A percentile compares a stretch with the other conserved stretches of the same genome.
These are phyloP conservation scores for Sporobolomyces phaffii DNA, from an alignment of 768 basidiomycete species.

Conservation along the genomic window DNA sequence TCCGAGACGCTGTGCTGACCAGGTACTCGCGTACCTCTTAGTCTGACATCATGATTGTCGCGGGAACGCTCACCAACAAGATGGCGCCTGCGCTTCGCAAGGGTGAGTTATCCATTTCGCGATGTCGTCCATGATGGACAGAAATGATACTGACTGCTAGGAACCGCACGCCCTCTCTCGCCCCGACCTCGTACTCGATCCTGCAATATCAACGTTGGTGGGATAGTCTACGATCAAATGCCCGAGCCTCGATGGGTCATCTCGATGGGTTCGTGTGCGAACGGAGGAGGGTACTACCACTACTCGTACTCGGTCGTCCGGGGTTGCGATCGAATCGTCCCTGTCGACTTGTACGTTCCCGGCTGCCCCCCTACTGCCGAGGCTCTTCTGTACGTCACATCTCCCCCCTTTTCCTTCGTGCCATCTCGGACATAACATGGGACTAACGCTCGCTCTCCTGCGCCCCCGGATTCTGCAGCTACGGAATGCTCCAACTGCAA, in stretches of 20 bases:
- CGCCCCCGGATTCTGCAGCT: slow-evolving; percentile 2
- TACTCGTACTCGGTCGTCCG: slow-evolving; percentile 98
- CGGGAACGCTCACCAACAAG: slow-evolving; percentile 97
- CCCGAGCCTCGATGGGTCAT: slow-evolving; percentile 99
- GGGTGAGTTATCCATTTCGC: slow-evolving; percentile 49
- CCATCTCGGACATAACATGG: not conserved
- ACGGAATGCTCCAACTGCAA: slow-evolving; percentile 80
- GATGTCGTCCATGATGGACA: not conserved
- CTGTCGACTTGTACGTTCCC: slow-evolving; percentile 96
- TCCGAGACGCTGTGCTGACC: not conserved
- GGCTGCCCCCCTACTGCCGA: slow-evolving; percentile 90
- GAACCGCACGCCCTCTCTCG: too few relatives aligned
- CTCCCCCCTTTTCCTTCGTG: not conserved
- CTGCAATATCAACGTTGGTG: not conserved
- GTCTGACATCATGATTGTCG: slow-evolving; percentile 98
- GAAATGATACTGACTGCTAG: too few relatives aligned
- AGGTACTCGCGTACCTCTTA: slow-evolving; percentile 48
- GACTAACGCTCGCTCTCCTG: not conserved
- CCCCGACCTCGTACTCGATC: not conserved
- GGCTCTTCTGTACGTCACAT: slow-evolving; percentile 70
- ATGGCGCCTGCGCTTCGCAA: slow-evolving; percentile 98
- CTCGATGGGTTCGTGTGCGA: slow-evolving; percentile 99
- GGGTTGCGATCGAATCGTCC: slow-evolving; percentile 96
- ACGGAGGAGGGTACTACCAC: slow-evolving; percentile 95
- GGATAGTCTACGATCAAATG: slow-evolving; percentile 62